Evolutionary conservation across 148 eudicot species (phyloP).

Genomic region (Oxyria digyna): DNA sequence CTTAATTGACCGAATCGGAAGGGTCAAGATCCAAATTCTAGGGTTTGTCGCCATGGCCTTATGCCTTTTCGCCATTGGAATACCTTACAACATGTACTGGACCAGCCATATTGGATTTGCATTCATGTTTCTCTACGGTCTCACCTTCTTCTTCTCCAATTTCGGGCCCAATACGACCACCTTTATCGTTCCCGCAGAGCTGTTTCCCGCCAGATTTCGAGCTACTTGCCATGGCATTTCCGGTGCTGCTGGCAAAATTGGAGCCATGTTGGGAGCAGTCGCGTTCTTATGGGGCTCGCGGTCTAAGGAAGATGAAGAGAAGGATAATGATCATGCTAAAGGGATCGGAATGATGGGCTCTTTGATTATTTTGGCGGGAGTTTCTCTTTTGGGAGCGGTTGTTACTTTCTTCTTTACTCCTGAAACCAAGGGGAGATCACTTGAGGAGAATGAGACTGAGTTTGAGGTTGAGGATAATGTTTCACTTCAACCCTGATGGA

Average conservation of each 20-base stretch:
- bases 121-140: constrained; percentile 35
- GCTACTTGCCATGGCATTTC: constrained; percentile 58
- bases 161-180: constrained; percentile 68
- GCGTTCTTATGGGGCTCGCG: constrained; percentile 38
- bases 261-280: constrained; percentile 42
- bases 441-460: constrained; percentile 51
- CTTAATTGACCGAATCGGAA: constrained; percentile 42
- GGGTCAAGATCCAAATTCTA: constrained; percentile 38
- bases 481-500: not conserved
- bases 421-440: constrained; percentile 47
- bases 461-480: constrained; percentile 4
- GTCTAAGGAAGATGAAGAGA: not conserved
- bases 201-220: constrained; percentile 52
- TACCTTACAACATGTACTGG: constrained; percentile 19
- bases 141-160: constrained; percentile 55
- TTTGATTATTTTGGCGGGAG: constrained; percentile 28
- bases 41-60: constrained; percentile 37
- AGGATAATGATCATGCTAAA: not conserved
- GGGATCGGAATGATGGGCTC: constrained; percentile 16
- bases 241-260: constrained; percentile 44
- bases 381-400: constrained; percentile 34
- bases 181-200: constrained; percentile 59
- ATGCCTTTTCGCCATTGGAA: constrained; percentile 23
- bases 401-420: constrained; percentile 32
- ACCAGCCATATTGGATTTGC: constrained; percentile 4